Evolutionary conservation across 495 filamentous ascomycete genomes (phyloP).

Genomic region (Cudoniella acicularis): DNA sequence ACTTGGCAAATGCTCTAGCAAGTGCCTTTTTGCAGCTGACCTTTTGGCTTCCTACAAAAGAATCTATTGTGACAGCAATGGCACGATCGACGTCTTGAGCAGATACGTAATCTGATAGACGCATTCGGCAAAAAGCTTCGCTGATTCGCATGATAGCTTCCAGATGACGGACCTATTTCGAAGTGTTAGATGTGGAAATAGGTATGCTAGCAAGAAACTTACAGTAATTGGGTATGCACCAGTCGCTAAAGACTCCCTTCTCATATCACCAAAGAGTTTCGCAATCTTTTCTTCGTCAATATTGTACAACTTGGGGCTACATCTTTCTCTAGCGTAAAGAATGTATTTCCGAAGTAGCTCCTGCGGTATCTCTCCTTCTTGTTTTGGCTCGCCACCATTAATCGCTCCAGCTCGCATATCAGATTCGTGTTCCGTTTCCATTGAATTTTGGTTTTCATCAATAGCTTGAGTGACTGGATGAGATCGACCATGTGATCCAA

Average conservation of each 20-base stretch:
- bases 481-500: constrained; percentile 85
- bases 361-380: constrained; percentile 82
- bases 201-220: constrained; percentile 33
- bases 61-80: constrained; percentile 94
- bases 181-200: constrained; percentile 8
- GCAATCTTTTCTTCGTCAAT: constrained; percentile 98
- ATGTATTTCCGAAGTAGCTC: constrained; percentile 96
- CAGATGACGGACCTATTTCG: constrained; percentile 82
- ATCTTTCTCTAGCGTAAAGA: constrained; percentile 87
- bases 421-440: constrained; percentile 29
- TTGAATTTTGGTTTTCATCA: constrained; percentile 49
- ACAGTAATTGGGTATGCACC: constrained; percentile 98
- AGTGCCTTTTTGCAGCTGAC: constrained; percentile 97
- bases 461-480: constrained; percentile 64
- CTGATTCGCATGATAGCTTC: constrained; percentile 95
- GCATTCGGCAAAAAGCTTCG: constrained; percentile 94
- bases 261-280: constrained; percentile 92
- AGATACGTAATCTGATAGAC: constrained; percentile 87
- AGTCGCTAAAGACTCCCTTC: constrained; percentile 84
- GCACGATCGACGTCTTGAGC: constrained; percentile 91
- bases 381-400: constrained; percentile 50
- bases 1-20: constrained; percentile 96
- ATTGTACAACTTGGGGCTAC: constrained; percentile 89
- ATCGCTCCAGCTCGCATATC: constrained; percentile 26
- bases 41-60: constrained; percentile 95